These are phyloP conservation scores for Diaporthe ilicicola DNA, from an alignment of 2,329 filamentous ascomycete species.

Conservation along the genomic window DNA sequence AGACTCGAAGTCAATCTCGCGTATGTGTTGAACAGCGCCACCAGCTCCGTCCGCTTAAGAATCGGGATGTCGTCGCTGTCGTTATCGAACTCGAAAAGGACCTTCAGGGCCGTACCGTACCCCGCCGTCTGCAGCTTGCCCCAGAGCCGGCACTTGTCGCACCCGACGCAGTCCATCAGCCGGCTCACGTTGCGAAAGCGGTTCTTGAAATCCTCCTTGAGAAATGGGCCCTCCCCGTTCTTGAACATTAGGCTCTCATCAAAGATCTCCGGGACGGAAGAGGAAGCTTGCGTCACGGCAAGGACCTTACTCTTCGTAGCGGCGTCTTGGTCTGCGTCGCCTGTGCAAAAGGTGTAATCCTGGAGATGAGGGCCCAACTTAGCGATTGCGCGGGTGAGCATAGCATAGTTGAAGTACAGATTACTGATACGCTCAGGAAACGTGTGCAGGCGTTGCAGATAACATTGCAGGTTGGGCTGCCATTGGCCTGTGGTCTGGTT, in stretches of 20 bases:
- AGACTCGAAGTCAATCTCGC: slow-evolving; percentile 86
- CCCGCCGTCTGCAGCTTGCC: slow-evolving; percentile 95
- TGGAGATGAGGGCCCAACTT: slow-evolving; percentile 84
- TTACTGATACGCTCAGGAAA: slow-evolving; percentile 94
- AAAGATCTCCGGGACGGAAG: slow-evolving; percentile 81
- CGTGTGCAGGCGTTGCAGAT: slow-evolving; percentile 82
- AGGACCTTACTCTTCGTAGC: slow-evolving; percentile 84
- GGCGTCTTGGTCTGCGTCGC: slow-evolving; percentile 80
- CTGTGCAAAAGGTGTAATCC: slow-evolving; percentile 90
- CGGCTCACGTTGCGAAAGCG: slow-evolving; percentile 96
- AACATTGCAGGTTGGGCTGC: slow-evolving; percentile 91
- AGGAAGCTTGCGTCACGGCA: slow-evolving; percentile 75
- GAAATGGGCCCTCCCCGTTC: slow-evolving; percentile 73
- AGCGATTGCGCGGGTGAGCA: slow-evolving; percentile 89
- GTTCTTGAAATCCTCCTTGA: slow-evolving; percentile 98
- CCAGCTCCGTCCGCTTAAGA: slow-evolving; percentile 88
- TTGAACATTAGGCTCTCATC: slow-evolving; percentile 97
- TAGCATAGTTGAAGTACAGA: slow-evolving; percentile 98
- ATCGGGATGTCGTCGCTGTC: slow-evolving; percentile 69
- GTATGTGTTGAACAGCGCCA: slow-evolving; percentile 94
- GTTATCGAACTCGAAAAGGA: slow-evolving; percentile 91
- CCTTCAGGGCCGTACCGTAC: slow-evolving; percentile 93
- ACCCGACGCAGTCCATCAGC: slow-evolving; percentile 98
- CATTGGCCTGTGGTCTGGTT: slow-evolving; percentile 95
- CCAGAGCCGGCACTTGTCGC: slow-evolving; percentile 98